Evolutionary conservation across 345 rosid species (phyloP), one percentile per base, ranked within the genome.

Genomic region (Populus deltoides): DNA sequence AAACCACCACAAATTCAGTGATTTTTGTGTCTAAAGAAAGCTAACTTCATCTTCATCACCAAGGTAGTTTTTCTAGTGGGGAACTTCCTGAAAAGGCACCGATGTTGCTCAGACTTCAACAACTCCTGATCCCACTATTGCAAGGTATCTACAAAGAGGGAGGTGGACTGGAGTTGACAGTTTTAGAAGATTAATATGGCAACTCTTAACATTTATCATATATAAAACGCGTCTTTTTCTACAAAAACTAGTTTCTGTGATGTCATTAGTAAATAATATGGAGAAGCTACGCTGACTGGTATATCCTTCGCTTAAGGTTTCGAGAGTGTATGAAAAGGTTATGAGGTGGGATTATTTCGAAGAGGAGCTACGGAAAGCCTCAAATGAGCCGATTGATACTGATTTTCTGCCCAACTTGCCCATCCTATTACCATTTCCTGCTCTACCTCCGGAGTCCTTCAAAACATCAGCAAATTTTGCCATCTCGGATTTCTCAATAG

Each of bases 401-500:
- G 92, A 79, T 75, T 85, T 94, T 84, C 84, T 86, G 51, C 75
- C 88, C 25, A 18, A 8, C 49, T 47, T 84, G 16, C 78, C 62
- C 47, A 73, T 43, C n/a, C 43, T 10, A 5, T 85, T 41, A 35
- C 84, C 85, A 17, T 57, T 82, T 38, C 80, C 75, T 38, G 81
- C 55, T 36, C 53, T 13, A 2, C 86, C 36, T n/a, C 81, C 86
- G 6, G 91, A 75, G 57, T 79, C 85, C 79, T 78, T 89, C 51
- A 95, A 81, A 38, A 74, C 97, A 69, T 85, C 87, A 0, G 99
- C 97, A 22, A 76, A 90, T 78, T 93, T 95, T 39, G 72, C 57
- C 86, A 95, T 66, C 69, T 93, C 92, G 1, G 83, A 83, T 82
- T 85, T 90, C 80, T 49, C 81, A 16, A 2, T 47, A 8, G 75